Evolutionary conservation across 208 protist species (phyloP).

Genomic region (Acanthamoeba rhysodes): DNA sequence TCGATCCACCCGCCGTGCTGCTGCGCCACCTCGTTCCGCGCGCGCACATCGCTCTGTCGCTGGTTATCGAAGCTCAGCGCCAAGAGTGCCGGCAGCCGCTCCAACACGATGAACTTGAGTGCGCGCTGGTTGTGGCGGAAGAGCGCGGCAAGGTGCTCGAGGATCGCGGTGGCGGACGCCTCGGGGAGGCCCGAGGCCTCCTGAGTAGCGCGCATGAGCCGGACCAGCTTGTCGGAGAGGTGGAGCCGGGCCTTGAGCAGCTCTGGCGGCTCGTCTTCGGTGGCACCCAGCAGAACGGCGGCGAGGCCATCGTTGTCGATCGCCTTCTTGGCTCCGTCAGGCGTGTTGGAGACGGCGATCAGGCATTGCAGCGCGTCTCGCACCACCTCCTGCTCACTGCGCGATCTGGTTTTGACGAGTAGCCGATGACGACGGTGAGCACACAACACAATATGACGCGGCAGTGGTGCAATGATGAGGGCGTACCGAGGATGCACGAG

Average conservation of each 20-base stretch:
- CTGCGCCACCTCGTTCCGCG: background rate
- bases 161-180: background rate
- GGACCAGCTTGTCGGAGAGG: background rate
- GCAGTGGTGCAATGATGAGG: background rate
- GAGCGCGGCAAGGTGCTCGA: constrained; percentile 30
- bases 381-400: constrained; percentile 16
- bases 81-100: constrained; percentile 33
- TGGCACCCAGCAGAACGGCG: background rate
- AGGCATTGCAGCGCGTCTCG: constrained; percentile 46
- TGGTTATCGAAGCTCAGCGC: background rate
- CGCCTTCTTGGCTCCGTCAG: background rate
- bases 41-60: background rate
- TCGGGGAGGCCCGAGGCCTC: background rate
- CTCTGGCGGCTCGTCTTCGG: constrained; percentile 42
- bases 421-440: background rate
- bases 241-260: constrained; percentile 27
- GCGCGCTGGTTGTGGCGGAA: constrained; percentile 62
- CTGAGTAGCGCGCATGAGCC: background rate
- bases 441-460: background rate
- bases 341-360: background rate
- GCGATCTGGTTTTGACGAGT: background rate
- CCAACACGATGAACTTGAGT: constrained; percentile 71
- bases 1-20: constrained; percentile 34
- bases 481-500: background rate
- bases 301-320: constrained; percentile 17